Evolutionary conservation across 2,329 filamentous ascomycete species (phyloP).

Genomic region (Trichoderma hamatum): DNA sequence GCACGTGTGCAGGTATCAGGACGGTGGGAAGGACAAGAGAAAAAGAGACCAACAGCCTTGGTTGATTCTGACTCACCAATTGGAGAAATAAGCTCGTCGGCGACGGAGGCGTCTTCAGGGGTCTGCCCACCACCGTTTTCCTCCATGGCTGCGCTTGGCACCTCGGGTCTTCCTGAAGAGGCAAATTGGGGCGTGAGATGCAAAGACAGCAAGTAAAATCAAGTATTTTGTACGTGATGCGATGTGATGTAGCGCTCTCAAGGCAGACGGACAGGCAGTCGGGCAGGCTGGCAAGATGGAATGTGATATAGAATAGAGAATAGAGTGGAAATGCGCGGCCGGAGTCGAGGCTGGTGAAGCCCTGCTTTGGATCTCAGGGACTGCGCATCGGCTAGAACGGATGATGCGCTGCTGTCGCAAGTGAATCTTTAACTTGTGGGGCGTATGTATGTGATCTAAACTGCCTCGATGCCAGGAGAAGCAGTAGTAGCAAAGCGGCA

Average conservation of each 20-base stretch:
- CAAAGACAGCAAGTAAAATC: background rate
- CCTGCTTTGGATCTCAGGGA: background rate
- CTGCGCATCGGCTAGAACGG: background rate
- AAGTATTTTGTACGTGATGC: background rate
- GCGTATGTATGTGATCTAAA: slow-evolving; percentile 3
- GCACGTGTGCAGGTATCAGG: slow-evolving; percentile 52
- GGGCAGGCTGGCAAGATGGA: background rate
- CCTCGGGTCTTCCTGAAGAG: slow-evolving; percentile 21
- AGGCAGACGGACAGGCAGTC: background rate
- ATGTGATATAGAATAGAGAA: background rate
- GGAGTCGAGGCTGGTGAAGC: background rate
- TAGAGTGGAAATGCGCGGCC: background rate
- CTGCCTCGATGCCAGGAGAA: background rate
- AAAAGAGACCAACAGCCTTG: slow-evolving; percentile 43
- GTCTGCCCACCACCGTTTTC: slow-evolving; percentile 48
- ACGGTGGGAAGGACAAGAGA: slow-evolving; percentile 47
- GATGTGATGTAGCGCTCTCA: background rate
- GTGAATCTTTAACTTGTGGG: background rate
- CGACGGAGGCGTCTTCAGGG: slow-evolving; percentile 50
- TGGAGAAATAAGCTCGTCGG: slow-evolving; percentile 53
- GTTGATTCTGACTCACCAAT: slow-evolving; percentile 57
- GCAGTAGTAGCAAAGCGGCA: background rate
- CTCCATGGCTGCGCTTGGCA: slow-evolving; percentile 39
- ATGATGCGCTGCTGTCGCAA: background rate
- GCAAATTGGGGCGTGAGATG: slow-evolving; percentile 26